Base-by-base conservation (phyloP, 2,329 filamentous ascomycete species). In the Mariannaea elegans region DNA sequence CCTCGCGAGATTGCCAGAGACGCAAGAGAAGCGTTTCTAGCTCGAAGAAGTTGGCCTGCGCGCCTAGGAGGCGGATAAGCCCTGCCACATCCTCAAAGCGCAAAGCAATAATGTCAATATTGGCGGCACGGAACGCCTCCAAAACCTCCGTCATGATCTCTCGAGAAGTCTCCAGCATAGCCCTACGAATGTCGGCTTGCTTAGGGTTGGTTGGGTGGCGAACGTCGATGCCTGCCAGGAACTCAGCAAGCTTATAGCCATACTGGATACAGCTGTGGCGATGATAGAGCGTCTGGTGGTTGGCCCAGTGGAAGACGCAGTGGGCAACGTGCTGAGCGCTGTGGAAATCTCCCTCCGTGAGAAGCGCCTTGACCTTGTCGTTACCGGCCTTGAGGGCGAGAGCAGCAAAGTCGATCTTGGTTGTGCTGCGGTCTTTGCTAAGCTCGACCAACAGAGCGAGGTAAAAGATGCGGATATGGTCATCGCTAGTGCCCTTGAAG, bases 51-150 rank as follows among this genome's bases (percentile, higher is more conserved):
- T 83, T 81, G 56, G 75, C 68, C 57, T 83, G 81, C 21, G 79
- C 77, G 27, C 81, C 82, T 2, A 85, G 74, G 3, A 84, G 72
- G 9, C 76, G 75, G 24, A 82, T 74, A 2, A 84, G 72, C 7
- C 77, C 77, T 16, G 77, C 76, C 1, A 84, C 70, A 34, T 83
- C 80, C 29, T 77, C 73, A 50, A 81, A 76, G 18, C 74, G 73
- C 14, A 84, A 65, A 9, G 76, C 73, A 13, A 77, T 70, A 38
- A 83, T 75, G 57, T 82, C 78, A 41, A 84, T 76, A 16, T 81
- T 72, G 16, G 75, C 69, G 4, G 76, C 73, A 44, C 72, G 74
- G 63, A 81, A 78, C 7, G 77, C 77, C 7, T 71, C 65, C 7
- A 84, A 72, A 1, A 83, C 76, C 27, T 74, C 68, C 2, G 70